phyloP scores from a whole-genome alignment of 2,329 filamentous ascomycete species.

The Periglandula ipomoeae region DNA sequence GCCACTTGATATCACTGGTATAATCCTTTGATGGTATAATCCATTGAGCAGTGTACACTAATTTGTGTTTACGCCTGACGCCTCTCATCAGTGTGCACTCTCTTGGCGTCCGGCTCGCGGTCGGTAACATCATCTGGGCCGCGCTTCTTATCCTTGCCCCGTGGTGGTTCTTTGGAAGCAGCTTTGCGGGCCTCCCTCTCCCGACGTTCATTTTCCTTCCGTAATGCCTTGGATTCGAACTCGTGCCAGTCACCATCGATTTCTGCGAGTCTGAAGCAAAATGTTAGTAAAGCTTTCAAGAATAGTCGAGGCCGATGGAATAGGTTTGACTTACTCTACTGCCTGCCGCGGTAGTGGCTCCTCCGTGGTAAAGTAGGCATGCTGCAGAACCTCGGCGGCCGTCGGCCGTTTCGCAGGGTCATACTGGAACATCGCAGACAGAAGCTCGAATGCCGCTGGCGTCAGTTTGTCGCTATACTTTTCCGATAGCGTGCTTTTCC shows the following conservation, averaged over 20 bases:
- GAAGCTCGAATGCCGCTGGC: slow-evolving; percentile 71
- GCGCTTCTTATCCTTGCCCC: slow-evolving; percentile 32
- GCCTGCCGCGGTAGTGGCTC: slow-evolving; percentile 70
- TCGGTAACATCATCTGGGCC: slow-evolving; percentile 20
- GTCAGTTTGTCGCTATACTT: slow-evolving; percentile 73
- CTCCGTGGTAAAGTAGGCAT: slow-evolving; percentile 81
- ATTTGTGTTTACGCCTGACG: not conserved
- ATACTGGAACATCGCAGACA: slow-evolving; percentile 78
- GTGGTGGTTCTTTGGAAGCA: slow-evolving; percentile 26
- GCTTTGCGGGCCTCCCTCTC: slow-evolving; percentile 43
- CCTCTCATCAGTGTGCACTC: slow-evolving; percentile 21
- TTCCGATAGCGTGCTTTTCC: slow-evolving; percentile 68
- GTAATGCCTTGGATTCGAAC: slow-evolving; percentile 89
- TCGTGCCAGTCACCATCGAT: slow-evolving; percentile 97
- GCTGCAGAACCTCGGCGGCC: slow-evolving; percentile 73
- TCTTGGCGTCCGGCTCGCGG: slow-evolving; percentile 24
- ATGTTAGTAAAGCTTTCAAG: not conserved
- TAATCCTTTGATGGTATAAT: not conserved
- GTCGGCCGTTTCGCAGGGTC: slow-evolving; percentile 78
- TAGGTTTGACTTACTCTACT: slow-evolving; percentile 57
- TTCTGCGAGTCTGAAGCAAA: slow-evolving; percentile 51
- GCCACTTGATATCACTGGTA: not conserved
- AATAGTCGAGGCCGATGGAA: not conserved
- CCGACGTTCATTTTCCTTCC: slow-evolving; percentile 75
- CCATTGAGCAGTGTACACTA: not conserved